Evolutionary conservation across 495 filamentous ascomycete species (phyloP).

Genomic region (Penicillium lagena): DNA sequence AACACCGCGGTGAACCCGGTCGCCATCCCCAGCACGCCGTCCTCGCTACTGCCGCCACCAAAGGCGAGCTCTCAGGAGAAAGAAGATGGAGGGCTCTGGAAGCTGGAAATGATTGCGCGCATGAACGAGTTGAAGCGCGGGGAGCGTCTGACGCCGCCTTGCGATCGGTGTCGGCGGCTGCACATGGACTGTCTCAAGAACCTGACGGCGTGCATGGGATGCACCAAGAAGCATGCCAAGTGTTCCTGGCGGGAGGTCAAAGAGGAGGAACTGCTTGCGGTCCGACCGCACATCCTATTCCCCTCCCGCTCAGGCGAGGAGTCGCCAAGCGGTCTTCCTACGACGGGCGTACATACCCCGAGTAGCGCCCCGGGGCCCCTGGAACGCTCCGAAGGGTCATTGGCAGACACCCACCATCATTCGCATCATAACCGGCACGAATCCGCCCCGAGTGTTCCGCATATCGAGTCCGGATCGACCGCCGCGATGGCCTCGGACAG

Average conservation of each 20-base stretch:
- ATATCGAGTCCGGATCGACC: constrained; percentile 5
- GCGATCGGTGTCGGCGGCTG: constrained; percentile 74
- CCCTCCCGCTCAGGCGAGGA: too few relatives aligned
- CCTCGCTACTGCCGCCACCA: constrained; percentile 43
- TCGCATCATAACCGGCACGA: constrained; percentile 22
- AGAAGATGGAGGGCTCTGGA: constrained; percentile 57
- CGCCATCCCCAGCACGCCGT: constrained; percentile 45
- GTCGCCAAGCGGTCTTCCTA: too few relatives aligned
- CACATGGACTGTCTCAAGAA: constrained; percentile 81
- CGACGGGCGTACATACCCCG: constrained; percentile 2
- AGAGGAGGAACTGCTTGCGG: constrained; percentile 55
- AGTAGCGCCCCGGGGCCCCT: constrained; percentile 10
- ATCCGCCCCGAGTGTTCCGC: constrained; percentile 23
- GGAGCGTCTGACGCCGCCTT: constrained; percentile 68
- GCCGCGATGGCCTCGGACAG: constrained; percentile 11
- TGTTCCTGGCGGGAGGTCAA: constrained; percentile 76
- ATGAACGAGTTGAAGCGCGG: constrained; percentile 72
- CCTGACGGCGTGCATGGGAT: constrained; percentile 76
- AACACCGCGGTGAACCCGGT: constrained; percentile 36
- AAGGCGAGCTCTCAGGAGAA: constrained; percentile 43
- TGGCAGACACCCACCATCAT: constrained; percentile 1
- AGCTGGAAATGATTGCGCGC: constrained; percentile 60
- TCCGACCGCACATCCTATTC: constrained; percentile 4
- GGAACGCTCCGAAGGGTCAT: constrained; percentile 1
- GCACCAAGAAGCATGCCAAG: constrained; percentile 82